phyloP scores from a whole-genome alignment of 495 filamentous ascomycete species.

The Penicillium atrosanguineum region DNA sequence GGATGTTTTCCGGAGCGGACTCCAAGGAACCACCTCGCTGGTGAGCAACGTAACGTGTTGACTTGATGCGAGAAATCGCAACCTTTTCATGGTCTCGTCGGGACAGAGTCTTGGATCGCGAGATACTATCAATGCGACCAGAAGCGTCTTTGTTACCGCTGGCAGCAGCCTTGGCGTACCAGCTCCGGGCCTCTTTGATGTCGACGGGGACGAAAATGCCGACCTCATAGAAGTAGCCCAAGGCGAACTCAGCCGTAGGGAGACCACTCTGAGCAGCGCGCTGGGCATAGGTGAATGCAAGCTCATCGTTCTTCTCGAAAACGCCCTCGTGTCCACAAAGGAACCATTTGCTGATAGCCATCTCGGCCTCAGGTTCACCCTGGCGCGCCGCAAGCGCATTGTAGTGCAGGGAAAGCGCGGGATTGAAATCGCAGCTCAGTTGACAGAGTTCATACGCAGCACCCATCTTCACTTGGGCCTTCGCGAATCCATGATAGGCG shows the following conservation, averaged over 20 bases:
- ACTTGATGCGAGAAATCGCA: constrained; percentile 86
- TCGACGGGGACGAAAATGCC: constrained; percentile 83
- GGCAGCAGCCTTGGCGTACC: constrained; percentile 88
- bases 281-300: constrained; percentile 88
- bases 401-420: constrained; percentile 88
- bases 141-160: constrained; percentile 91
- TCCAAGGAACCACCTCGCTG: constrained; percentile 55
- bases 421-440: constrained; percentile 92
- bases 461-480: constrained; percentile 97
- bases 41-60: constrained; percentile 78
- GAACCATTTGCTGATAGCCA: constrained; percentile 99
- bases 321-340: constrained; percentile 87
- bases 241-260: constrained; percentile 89
- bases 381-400: constrained; percentile 91
- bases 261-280: constrained; percentile 77
- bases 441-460: constrained; percentile 92
- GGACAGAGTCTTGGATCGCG: constrained; percentile 79
- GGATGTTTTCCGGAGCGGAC: constrained; percentile 56
- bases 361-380: constrained; percentile 84
- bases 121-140: constrained; percentile 78
- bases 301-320: constrained; percentile 91
- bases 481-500: constrained; percentile 93
- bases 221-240: constrained; percentile 97
- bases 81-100: constrained; percentile 90
- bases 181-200: constrained; percentile 76